Conservation (phyloP, 805 yeast species). For the Yarrowia sp. region DNA sequence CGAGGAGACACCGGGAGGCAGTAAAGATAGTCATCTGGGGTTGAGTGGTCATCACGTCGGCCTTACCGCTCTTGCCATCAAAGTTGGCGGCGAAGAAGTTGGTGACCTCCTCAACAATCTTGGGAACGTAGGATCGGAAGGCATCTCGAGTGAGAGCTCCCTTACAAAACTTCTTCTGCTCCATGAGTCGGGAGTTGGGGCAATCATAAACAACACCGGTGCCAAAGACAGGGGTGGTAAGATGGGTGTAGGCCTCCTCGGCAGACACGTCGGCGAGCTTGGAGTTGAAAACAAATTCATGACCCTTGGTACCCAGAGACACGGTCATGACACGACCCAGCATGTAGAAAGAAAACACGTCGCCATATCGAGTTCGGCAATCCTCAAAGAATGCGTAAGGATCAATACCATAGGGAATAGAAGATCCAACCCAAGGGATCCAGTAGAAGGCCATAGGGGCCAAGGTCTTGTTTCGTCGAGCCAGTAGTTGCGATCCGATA, state of each 20-base stretch:
- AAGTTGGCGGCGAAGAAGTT: slow-evolving; percentile 55
- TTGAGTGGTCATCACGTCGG: slow-evolving; percentile 75
- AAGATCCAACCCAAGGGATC: slow-evolving; percentile 96
- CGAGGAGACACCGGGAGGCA: slow-evolving; percentile 89
- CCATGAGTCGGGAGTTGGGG: slow-evolving; percentile 93
- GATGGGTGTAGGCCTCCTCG: slow-evolving; percentile 92
- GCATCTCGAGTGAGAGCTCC: slow-evolving; percentile 85
- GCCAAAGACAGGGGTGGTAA: slow-evolving; percentile 99
- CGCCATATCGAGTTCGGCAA: slow-evolving; percentile 86
- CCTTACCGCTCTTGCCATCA: slow-evolving; percentile 46
- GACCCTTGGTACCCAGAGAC: slow-evolving; percentile 95
- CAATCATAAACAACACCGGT: slow-evolving; percentile 97
- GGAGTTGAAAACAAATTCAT: slow-evolving; percentile 93
- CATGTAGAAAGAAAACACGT: slow-evolving; percentile 86
- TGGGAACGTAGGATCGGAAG: slow-evolving; percentile 85
- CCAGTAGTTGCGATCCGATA: slow-evolving; percentile 25
- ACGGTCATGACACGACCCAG: slow-evolving; percentile 95
- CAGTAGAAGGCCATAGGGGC: slow-evolving; percentile 91
- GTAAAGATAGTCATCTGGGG: slow-evolving; percentile 97
- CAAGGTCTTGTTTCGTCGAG: slow-evolving; percentile 57
- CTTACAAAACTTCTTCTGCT: slow-evolving; percentile 96
- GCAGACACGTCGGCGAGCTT: slow-evolving; percentile 90
- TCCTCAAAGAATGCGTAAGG: slow-evolving; percentile 88
- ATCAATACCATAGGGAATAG: slow-evolving; percentile 86
- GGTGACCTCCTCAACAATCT: slow-evolving; percentile 77